phyloP scores from a whole-genome alignment of 2,329 filamentous ascomycete species.

The Mariannaea sp. region DNA sequence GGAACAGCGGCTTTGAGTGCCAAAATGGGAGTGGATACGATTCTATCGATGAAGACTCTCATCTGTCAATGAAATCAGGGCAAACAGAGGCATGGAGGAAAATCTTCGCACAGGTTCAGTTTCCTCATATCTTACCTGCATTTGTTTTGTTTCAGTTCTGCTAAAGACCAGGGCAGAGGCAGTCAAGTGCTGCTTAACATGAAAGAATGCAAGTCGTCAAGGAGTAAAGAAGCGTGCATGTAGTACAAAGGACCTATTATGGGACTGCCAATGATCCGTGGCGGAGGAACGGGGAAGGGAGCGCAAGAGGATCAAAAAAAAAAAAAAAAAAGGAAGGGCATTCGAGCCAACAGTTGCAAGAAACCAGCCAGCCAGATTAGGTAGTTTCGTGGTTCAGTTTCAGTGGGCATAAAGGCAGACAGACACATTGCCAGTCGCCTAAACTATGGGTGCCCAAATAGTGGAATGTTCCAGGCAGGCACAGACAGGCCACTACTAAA shows the following conservation, averaged over 20 bases:
- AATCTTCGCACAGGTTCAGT: no score
- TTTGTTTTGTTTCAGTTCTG: no score
- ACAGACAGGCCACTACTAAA: conserved; percentile 6
- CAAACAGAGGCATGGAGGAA: neutral
- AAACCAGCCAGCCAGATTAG: neutral
- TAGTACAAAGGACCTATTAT: no score
- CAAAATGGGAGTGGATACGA: neutral
- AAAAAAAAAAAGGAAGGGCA: neutral
- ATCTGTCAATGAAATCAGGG: neutral
- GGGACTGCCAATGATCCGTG: neutral
- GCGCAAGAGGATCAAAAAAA: neutral
- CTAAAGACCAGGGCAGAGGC: no score
- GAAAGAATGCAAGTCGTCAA: no score
- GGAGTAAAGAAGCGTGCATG: no score
- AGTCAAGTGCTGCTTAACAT: no score
- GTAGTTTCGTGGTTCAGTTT: neutral
- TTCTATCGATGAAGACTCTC: no score
- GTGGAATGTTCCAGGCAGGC: conserved; percentile 32
- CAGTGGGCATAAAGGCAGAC: conserved; percentile 6
- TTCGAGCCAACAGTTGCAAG: no score
- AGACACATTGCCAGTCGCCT: conserved; percentile 1
- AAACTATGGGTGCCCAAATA: conserved; percentile 30
- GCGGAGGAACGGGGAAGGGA: no score
- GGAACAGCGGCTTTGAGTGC: neutral
- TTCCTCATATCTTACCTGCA: no score